These are phyloP conservation scores for Osmanthus fragrans DNA, from an alignment of 257 asterid genomes.

Conservation along the genomic window DNA sequence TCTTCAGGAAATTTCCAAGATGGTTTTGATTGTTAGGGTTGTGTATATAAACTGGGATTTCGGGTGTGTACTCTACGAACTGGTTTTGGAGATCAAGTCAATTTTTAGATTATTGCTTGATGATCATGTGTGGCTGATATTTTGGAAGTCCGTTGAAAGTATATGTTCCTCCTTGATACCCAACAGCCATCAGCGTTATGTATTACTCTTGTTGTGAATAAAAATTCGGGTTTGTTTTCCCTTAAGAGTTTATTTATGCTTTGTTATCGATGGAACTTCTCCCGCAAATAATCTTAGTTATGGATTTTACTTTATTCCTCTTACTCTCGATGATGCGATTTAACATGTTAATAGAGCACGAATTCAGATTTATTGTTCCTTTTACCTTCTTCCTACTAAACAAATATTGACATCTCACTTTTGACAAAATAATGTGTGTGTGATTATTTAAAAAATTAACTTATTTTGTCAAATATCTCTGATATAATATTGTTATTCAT, in stretches of 20 bases:
- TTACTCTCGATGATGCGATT: too few relatives aligned
- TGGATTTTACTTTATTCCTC: neutral
- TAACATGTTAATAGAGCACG: too few relatives aligned
- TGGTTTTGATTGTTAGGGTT: slow-evolving; percentile 10
- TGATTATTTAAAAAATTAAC: too few relatives aligned
- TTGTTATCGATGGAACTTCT: neutral
- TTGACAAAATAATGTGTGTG: too few relatives aligned
- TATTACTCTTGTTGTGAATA: neutral
- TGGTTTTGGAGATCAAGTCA: neutral
- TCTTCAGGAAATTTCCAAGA: slow-evolving; percentile 26
- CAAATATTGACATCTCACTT: too few relatives aligned
- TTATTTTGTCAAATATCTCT: too few relatives aligned
- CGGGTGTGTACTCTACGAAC: neutral
- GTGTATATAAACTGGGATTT: neutral
- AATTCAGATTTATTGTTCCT: too few relatives aligned
- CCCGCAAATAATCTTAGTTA: neutral
- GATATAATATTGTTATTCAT: too few relatives aligned
- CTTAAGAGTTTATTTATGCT: neutral
- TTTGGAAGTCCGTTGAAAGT: neutral
- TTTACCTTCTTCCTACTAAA: too few relatives aligned
- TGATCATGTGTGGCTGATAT: neutral
- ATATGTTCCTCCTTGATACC: neutral
- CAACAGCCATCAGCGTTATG: neutral
- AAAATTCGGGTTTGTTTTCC: too few relatives aligned
- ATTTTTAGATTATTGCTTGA: slow-evolving; percentile 2